phyloP scores from a whole-genome alignment of 1,284 basidiomycete species.

The Ustilago cynodontis region DNA sequence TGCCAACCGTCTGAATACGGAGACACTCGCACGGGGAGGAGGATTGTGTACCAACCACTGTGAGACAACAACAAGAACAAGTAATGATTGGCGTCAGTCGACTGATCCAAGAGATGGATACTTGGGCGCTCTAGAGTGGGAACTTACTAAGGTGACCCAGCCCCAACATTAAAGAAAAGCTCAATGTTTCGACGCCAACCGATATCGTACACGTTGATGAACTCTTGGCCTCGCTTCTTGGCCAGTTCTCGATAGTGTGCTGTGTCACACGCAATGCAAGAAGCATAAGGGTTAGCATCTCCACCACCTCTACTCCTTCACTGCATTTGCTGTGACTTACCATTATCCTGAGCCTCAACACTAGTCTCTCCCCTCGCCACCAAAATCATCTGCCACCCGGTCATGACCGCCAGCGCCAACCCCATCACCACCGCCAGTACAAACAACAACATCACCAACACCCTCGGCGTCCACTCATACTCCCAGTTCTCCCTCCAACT shows the following conservation, averaged over 20 bases:
- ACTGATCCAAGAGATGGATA: background rate
- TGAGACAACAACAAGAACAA: background rate
- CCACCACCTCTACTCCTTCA: background rate
- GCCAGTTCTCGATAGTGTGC: conserved; percentile 80
- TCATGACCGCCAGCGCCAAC: conserved; percentile 84
- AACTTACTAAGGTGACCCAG: conserved; percentile 62
- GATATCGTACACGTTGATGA: conserved; percentile 91
- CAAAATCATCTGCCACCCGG: conserved; percentile 82
- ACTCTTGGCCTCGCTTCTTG: conserved; percentile 75
- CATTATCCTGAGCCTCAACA: conserved; percentile 90
- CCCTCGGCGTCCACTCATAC: conserved; percentile 76
- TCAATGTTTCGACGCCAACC: conserved; percentile 81
- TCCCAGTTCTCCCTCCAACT: conserved; percentile 73
- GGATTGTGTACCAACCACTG: conserved; percentile 80
- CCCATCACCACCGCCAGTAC: conserved; percentile 81
- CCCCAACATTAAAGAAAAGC: conserved; percentile 89
- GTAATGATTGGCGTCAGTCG: background rate
- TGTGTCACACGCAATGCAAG: conserved; percentile 1
- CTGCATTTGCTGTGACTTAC: conserved; percentile 31
- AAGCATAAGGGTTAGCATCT: background rate
- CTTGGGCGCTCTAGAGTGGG: background rate
- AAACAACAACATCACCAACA: conserved; percentile 75
- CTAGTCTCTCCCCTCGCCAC: conserved; percentile 85
- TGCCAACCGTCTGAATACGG: conserved; percentile 87
- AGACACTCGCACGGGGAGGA: conserved; percentile 82